A percentile compares a stretch with the other conserved stretches of the same genome.
phyloP scores from a whole-genome alignment of 768 basidiomycete genomes.

The Vararia minispora region DNA sequence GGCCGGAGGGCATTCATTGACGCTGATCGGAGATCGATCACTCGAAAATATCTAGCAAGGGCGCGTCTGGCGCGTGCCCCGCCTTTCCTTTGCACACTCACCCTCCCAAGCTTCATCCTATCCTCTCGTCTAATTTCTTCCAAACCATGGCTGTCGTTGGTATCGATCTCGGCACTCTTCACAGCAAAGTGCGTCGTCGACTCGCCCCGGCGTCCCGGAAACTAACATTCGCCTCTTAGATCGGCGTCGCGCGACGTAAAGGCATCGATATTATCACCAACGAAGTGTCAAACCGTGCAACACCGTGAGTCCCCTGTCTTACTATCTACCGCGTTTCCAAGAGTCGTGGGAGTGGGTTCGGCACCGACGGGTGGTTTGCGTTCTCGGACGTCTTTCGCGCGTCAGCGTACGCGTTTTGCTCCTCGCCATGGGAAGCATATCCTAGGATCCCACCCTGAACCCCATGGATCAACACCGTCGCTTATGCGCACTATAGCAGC shows the following conservation, averaged over 20 bases:
- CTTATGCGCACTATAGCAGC: slow-evolving; percentile 4
- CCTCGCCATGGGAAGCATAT: too few species aligned
- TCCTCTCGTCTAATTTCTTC: background rate
- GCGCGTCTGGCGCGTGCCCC: background rate
- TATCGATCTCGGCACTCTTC: slow-evolving; percentile 85
- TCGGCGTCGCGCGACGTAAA: slow-evolving; percentile 89
- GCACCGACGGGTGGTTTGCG: too few species aligned
- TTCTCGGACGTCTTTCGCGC: background rate
- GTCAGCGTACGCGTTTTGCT: background rate
- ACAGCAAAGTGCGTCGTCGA: slow-evolving; percentile 57
- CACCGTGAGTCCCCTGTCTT: slow-evolving; percentile 55
- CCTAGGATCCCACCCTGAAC: too few species aligned
- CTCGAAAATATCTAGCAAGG: slow-evolving; percentile 10
- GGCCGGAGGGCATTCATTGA: slow-evolving; percentile 6
- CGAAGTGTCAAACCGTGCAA: slow-evolving; percentile 94
- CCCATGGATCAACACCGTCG: background rate
- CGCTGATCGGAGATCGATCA: background rate
- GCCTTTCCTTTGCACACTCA: slow-evolving; percentile 3
- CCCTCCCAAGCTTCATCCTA: background rate
- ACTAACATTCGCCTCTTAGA: slow-evolving; percentile 32
- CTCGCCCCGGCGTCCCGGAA: background rate
- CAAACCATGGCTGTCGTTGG: slow-evolving; percentile 82
- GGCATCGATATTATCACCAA: slow-evolving; percentile 99
- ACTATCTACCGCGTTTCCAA: background rate
- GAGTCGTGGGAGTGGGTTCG: too few species aligned